phyloP scores from a whole-genome alignment of 352 stramenopile genomes.

The Globisporangium cederbergense region DNA sequence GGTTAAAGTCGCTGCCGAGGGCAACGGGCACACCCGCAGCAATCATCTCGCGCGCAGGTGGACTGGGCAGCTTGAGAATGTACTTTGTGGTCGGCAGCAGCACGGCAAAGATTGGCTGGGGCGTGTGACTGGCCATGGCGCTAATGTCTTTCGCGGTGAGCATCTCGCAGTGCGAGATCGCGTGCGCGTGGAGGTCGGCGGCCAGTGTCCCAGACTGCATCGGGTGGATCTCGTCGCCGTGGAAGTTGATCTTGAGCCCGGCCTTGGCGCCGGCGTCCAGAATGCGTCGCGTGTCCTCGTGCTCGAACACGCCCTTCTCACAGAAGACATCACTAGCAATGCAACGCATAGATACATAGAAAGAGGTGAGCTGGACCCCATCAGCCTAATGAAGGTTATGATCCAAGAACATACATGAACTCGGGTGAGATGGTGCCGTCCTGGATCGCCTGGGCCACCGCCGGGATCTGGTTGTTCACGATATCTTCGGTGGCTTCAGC shows the following conservation, averaged over 20 bases:
- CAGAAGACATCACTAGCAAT: slow-evolving; percentile 67
- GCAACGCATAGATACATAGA: background rate
- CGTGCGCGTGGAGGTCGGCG: slow-evolving; percentile 49
- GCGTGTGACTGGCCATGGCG: slow-evolving; percentile 57
- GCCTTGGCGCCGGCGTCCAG: slow-evolving; percentile 55
- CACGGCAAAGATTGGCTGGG: slow-evolving; percentile 61
- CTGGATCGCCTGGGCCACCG: slow-evolving; percentile 59
- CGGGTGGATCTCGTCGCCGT: slow-evolving; percentile 75
- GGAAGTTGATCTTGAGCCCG: slow-evolving; percentile 82
- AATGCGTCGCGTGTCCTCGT: slow-evolving; percentile 71
- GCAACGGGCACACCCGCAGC: slow-evolving; percentile 57
- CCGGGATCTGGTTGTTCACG: slow-evolving; percentile 70
- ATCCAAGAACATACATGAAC: slow-evolving; percentile 50
- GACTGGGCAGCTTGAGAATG: slow-evolving; percentile 74
- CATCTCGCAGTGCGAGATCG: slow-evolving; percentile 80
- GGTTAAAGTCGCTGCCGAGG: slow-evolving; percentile 83
- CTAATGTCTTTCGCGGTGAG: slow-evolving; percentile 56
- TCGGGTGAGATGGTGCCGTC: slow-evolving; percentile 72
- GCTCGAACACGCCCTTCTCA: slow-evolving; percentile 83
- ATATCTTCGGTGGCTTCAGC: slow-evolving; percentile 67
- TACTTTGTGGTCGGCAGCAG: slow-evolving; percentile 84
- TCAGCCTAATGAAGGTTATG: no score
- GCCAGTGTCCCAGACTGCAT: slow-evolving; percentile 70
- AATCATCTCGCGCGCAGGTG: slow-evolving; percentile 73
- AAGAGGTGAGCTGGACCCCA: background rate